Evolutionary conservation across 805 yeast species (phyloP).

Genomic region (Pichia phayaonensis): DNA sequence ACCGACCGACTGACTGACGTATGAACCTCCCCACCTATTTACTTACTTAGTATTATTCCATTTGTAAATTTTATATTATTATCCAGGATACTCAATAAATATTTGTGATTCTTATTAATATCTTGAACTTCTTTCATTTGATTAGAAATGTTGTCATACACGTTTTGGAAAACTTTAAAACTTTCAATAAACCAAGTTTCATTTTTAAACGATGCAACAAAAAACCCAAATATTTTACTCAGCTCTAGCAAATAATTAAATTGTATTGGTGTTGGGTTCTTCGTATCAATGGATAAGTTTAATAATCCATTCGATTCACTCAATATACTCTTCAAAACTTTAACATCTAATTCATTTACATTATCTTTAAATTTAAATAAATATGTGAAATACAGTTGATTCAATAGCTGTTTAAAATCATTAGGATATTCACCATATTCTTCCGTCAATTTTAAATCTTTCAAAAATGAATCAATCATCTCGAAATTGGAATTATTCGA

Average conservation of each 20-base stretch:
- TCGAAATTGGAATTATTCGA: not conserved
- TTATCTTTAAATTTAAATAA: not conserved
- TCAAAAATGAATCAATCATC: not conserved
- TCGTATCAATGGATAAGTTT: not conserved
- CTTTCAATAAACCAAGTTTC: conserved; percentile 7
- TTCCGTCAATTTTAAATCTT: not conserved
- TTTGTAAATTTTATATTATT: not conserved
- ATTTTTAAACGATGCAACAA: not conserved
- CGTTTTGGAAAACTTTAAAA: conserved; percentile 1
- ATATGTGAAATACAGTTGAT: conserved; percentile 2
- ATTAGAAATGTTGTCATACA: not conserved
- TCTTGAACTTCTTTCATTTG: not conserved
- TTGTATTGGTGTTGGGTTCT: conserved; percentile 1
- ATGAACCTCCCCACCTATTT: not conserved
- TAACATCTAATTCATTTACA: not conserved
- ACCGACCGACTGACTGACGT: too few species aligned
- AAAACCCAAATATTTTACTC: conserved; percentile 10
- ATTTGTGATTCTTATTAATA: not conserved
- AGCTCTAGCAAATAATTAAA: conserved; percentile 6
- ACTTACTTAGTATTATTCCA: not conserved
- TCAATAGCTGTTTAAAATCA: conserved; percentile 1
- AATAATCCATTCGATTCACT: not conserved
- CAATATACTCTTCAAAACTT: not conserved
- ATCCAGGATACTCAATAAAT: not conserved
- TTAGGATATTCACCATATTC: not conserved